Evolutionary conservation across 108 stramenopile species (phyloP), one percentile per base, ranked within the genome.

Genomic region (Aureococcus anophagefferens): DNA sequence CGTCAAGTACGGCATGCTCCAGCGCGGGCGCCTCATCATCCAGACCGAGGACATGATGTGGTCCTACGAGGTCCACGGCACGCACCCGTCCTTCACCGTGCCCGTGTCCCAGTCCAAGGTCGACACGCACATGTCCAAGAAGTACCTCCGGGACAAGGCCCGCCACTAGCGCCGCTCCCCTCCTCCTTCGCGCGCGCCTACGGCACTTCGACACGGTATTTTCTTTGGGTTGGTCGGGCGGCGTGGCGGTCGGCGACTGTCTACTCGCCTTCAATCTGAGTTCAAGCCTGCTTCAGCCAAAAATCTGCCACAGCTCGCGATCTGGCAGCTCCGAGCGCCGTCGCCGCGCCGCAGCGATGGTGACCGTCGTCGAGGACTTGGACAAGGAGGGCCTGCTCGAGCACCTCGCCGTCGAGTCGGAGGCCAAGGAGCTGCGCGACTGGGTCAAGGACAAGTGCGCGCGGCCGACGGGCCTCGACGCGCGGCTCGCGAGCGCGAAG

Each of bases 1-100:
- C 4, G 75, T 33, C 33, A 80, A 81, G 75, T 86, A 85, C 75
- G 80, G 82, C 25, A 70, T 67, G 71, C 33, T 35, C 34, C 75
- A 81, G 15, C 63, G 65, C 35, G 84, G 76, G 14, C 72, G 64
- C 35, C 82, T 84, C 44, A 71, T 84, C 46, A 74, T 84, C 28
- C 67, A 75, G 33, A 83, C 84, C 9, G 79, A 77, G 17, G 81
- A 83, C n/a, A 46, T 34, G 65, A 75, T 68, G 75, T 80, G 75
- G 75, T 63, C 33, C 46, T 80, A 76, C 64, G 33, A 67, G 3
- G 59, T 80, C 28, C 40, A 29, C 59, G 75, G 75, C 59, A 72
- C 34, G 36, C 72, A 69, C 25, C 79, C 79, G 5, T 67, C 59
- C 32, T 80, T 65, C 64, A 29, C 4, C 31, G 28, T 51, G 37